These are phyloP conservation scores for Pseudogymnoascus sp. DNA, from an alignment of 2,329 filamentous ascomycete species.

Conservation along the genomic window DNA sequence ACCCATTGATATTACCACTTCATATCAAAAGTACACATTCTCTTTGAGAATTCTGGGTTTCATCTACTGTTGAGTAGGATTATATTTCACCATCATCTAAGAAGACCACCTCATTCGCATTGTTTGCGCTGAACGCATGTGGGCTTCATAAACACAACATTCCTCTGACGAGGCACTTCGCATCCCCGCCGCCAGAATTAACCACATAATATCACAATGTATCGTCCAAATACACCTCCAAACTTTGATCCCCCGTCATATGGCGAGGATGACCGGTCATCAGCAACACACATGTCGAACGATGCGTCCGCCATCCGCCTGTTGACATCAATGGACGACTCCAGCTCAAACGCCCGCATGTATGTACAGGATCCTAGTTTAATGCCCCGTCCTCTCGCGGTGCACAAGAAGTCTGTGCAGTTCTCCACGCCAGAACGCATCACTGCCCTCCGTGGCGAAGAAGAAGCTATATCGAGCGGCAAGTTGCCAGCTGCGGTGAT, in stretches of 20 bases:
- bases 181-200: not conserved
- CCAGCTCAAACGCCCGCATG: conserved; percentile 42
- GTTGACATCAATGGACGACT: conserved; percentile 56
- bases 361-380: conserved; percentile 28
- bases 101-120: not conserved
- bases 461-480: conserved; percentile 29
- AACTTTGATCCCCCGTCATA: conserved; percentile 49
- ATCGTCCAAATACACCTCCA: conserved; percentile 41
- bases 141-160: conserved; percentile 2
- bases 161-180: conserved; percentile 3
- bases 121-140: not conserved
- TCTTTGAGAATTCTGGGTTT: not conserved
- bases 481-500: conserved; percentile 30
- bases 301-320: conserved; percentile 51
- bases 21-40: not conserved
- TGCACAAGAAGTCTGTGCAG: conserved; percentile 21
- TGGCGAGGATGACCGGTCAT: conserved; percentile 42
- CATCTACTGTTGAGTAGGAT: not conserved
- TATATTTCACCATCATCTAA: not conserved
- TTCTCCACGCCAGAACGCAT: conserved; percentile 32
- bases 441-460: conserved; percentile 32
- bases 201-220: conserved; percentile 19
- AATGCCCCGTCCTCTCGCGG: conserved; percentile 19
- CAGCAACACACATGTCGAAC: conserved; percentile 35
- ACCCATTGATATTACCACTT: conserved; percentile 2